Percentiles rank a stretch among this genome's conserved stretches.
phyloP scores from a whole-genome alignment of 441 rosid species.

The Capsella rubella region DNA sequence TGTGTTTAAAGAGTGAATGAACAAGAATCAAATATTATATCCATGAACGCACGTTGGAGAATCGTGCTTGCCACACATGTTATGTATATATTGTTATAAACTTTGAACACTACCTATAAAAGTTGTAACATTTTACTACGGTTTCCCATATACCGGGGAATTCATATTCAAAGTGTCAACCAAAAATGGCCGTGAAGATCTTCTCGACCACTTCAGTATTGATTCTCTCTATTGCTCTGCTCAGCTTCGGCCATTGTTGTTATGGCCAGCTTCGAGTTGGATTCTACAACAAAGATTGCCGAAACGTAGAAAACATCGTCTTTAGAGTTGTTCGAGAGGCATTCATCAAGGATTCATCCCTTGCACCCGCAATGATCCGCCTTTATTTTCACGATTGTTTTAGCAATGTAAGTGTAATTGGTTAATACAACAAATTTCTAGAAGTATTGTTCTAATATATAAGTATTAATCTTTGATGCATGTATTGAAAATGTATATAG shows the following conservation, averaged over 20 bases:
- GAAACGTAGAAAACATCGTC: slow-evolving; percentile 51
- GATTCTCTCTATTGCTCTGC: slow-evolving; percentile 43
- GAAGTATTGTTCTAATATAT: neutral
- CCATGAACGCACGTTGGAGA: slow-evolving; percentile 32
- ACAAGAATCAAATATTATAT: slow-evolving; percentile 26
- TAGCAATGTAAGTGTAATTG: slow-evolving; percentile 54
- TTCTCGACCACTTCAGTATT: slow-evolving; percentile 37
- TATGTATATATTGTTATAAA: neutral
- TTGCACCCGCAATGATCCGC: slow-evolving; percentile 60
- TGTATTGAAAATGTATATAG: slow-evolving; percentile 33
- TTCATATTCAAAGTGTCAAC: neutral
- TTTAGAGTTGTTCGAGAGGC: slow-evolving; percentile 1
- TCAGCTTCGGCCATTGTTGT: slow-evolving; percentile 47
- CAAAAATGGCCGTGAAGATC: slow-evolving; percentile 29
- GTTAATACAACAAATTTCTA: neutral
- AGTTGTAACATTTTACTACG: neutral
- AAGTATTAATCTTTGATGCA: neutral
- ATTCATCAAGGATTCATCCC: slow-evolving; percentile 28
- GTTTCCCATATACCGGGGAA: neutral
- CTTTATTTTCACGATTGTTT: slow-evolving; percentile 72
- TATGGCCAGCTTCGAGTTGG: slow-evolving; percentile 42
- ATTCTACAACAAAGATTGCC: slow-evolving; percentile 48
- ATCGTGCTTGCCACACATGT: slow-evolving; percentile 48
- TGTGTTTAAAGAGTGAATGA: neutral
- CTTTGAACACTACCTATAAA: slow-evolving; percentile 22